Evolutionary conservation across 345 rosid species (phyloP), one percentile per base, ranked within the genome.

Genomic region (Syzygium oleosum): DNA sequence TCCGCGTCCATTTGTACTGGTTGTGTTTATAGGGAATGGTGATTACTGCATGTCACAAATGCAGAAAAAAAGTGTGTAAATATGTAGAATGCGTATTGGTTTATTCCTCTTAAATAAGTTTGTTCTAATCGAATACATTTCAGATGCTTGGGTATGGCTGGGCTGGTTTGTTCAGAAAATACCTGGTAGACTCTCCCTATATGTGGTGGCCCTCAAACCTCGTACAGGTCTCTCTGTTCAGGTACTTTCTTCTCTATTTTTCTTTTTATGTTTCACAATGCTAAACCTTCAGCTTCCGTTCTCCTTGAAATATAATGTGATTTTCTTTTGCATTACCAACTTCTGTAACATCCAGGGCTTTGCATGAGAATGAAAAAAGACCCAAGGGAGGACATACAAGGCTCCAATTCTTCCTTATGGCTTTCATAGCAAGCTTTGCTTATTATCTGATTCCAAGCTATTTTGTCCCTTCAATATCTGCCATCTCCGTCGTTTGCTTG

Each of bases 131-230:
- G n/a, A 10, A 11, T 10, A 58, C n/a, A 38, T 5, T 84, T 52
- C 88, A 87, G 88, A 87, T 87, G 86, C 85, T 87, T 51, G 88
- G 94, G 34, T 91, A 91, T 34, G 92, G 94, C 85, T 91, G 93
- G 92, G 94, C 91, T 34, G 92, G 94, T 31, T 27, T 93, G 23
- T 93, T 90, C 90, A 54, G 91, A 73, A 93, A 88, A 86, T 91
- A 87, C 84, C 90, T 92, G 4, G 93, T 93, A 14, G 94, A 93
- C 86, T 93, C 92, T 2, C 92, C 93, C 16, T 93, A 88, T 49
- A 91, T 93, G 91, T 91, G 93, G 94, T 92, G 92, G 93, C 93
- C 93, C 23, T 29, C 88, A 21, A 93, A 91, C 85, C 91, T 93
- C 85, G 93, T 92, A 54, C 95, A 93, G 85, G 94, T 93, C 77